Evolutionary conservation across 176 grass and related monocot species (phyloP), one percentile per base, ranked within the genome.

Genomic region (Aegilops sharonensis): DNA sequence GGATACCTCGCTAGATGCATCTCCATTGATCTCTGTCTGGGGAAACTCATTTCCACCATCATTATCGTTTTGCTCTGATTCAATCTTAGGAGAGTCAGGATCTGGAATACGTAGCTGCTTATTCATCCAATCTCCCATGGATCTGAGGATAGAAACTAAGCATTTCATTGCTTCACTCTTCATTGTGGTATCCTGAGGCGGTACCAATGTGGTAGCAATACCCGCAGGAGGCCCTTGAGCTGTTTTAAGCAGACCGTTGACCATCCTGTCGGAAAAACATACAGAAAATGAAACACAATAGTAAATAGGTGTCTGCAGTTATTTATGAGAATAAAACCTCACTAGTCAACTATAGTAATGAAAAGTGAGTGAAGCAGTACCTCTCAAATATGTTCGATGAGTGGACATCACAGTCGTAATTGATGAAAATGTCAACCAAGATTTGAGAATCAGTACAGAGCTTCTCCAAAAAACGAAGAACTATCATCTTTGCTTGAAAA

Each of bases 111-210:
- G 88, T 77, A 99, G 87, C 75, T 99, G 97, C 85, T 96, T 99
- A 87, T 99, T 99, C 97, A 99, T 96, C 97, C 97, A 99, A 91
- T 99, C 97, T 70, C 97, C 97, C 97, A 99, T 99, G 48, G 97
- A 99, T 89, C 87, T 99, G 70, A 99, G 88, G 80, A 99, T 99
- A 75, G 97, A 90, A 35, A 99, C 94, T 78, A 99, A 91, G 80
- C 94, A 96, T 91, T 96, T 99, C 97, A 99, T 96, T 29, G 97
- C 94, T 93, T 96, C 97, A 85, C 87, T 92, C 88, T 99, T 99
- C 97, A 99, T 99, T 47, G 90, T 88, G 9, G 86, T 79, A 82
- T 99, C 94, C 88, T 99, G 94, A 73, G 94, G 90, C 2, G 97
- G 97, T 47, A 99, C 87, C 66, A 99, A 86, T 83, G 97, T 94